Conservation (phyloP, 352 stramenopile species). For the Phytopythium ostracodes region DNA sequence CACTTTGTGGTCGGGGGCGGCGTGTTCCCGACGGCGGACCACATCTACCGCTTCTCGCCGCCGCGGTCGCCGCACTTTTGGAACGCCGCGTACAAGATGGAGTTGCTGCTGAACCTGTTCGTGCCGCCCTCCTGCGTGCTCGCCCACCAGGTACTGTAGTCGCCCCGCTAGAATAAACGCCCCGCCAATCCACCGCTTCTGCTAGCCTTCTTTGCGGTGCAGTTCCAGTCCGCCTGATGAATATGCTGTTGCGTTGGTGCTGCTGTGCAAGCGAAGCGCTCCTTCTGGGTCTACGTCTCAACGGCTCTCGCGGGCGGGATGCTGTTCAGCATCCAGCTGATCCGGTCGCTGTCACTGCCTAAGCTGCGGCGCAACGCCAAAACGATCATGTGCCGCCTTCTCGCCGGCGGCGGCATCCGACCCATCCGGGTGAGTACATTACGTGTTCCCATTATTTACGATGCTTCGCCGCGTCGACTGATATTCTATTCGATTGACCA, state of each 20-base stretch:
- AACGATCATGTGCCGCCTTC: slow-evolving; percentile 67
- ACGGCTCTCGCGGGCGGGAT: slow-evolving; percentile 56
- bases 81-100: slow-evolving; percentile 78
- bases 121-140: slow-evolving; percentile 77
- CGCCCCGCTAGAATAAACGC: slow-evolving; percentile 2
- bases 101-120: slow-evolving; percentile 70
- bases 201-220: background rate
- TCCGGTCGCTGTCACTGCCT: slow-evolving; percentile 69
- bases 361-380: slow-evolving; percentile 67
- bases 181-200: slow-evolving; percentile 1
- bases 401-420: slow-evolving; percentile 56
- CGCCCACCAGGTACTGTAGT: slow-evolving; percentile 65
- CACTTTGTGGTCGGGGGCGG: slow-evolving; percentile 67
- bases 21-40: slow-evolving; percentile 67
- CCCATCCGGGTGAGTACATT: slow-evolving; percentile 35
- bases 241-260: slow-evolving; percentile 9
- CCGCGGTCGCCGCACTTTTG: slow-evolving; percentile 72
- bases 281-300: slow-evolving; percentile 73
- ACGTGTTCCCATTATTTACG: background rate
- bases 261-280: slow-evolving; percentile 30
- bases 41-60: slow-evolving; percentile 75
- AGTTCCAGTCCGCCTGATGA: background rate
- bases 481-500: background rate
- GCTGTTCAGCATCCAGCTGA: slow-evolving; percentile 56
- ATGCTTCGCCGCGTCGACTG: background rate